These are phyloP conservation scores for Aspergillus sp. DNA, from an alignment of 2,329 filamentous ascomycete genomes.

Conservation along the genomic window DNA sequence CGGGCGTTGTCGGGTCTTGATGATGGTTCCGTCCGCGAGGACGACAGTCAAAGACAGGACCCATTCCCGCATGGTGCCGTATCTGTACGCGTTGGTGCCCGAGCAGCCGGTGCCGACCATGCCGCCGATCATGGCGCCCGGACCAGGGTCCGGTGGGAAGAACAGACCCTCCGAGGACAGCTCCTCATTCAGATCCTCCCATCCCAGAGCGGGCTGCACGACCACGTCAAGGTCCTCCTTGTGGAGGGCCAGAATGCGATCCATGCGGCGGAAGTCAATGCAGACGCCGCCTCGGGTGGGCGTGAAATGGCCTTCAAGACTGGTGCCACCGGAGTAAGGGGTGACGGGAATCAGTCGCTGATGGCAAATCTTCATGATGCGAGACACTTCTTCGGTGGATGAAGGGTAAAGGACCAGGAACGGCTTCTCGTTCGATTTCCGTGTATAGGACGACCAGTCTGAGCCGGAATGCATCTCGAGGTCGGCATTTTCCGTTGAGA, in stretches of 20 bases:
- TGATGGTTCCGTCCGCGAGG: slow-evolving; percentile 82
- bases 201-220: slow-evolving; percentile 79
- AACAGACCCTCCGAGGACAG: slow-evolving; percentile 73
- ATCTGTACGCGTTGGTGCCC: slow-evolving; percentile 87
- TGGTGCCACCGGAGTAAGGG: slow-evolving; percentile 83
- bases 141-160: slow-evolving; percentile 89
- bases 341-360: slow-evolving; percentile 77
- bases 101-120: slow-evolving; percentile 54
- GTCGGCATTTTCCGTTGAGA: slow-evolving; percentile 57
- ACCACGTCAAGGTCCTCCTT: slow-evolving; percentile 74
- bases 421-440: slow-evolving; percentile 43
- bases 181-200: slow-evolving; percentile 80
- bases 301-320: slow-evolving; percentile 84
- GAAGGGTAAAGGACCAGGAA: slow-evolving; percentile 71
- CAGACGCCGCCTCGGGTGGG: slow-evolving; percentile 80
- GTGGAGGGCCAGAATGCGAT: slow-evolving; percentile 74
- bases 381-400: slow-evolving; percentile 78
- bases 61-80: slow-evolving; percentile 95
- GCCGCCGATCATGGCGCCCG: slow-evolving; percentile 88
- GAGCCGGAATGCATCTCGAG: slow-evolving; percentile 59
- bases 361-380: slow-evolving; percentile 87
- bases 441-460: slow-evolving; percentile 59
- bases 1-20: slow-evolving; percentile 84
- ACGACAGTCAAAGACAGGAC: slow-evolving; percentile 84
- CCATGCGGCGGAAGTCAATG: slow-evolving; percentile 83